Evolutionary conservation across 257 asterid genomes (phyloP).

Genomic region (Gentiana dahurica): DNA sequence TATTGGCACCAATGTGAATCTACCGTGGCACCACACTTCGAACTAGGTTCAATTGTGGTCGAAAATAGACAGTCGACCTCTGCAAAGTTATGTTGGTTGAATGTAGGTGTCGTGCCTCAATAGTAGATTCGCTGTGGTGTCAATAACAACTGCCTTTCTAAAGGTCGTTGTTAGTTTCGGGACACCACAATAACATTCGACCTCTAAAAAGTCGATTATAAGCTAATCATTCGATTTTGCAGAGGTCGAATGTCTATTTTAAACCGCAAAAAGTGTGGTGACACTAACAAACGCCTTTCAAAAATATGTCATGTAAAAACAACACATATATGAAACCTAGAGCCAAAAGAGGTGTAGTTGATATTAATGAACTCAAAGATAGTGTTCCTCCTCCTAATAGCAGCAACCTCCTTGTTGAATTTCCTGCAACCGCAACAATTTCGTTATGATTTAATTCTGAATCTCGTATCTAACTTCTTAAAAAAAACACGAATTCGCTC

Average conservation of each 20-base stretch:
- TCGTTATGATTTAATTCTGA: background rate
- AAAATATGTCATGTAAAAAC: background rate
- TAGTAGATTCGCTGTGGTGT: background rate
- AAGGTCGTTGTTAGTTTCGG: no score
- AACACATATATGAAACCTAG: constrained; percentile 37
- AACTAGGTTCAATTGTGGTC: no score
- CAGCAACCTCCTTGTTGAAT: constrained; percentile 41
- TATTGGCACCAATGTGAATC: background rate
- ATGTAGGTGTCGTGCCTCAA: no score
- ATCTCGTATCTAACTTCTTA: background rate
- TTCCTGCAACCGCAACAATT: constrained; percentile 19
- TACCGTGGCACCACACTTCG: no score
- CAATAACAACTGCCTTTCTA: background rate
- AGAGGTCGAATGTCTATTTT: no score
- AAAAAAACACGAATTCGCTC: no score
- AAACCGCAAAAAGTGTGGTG: no score
- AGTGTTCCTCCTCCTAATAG: constrained; percentile 53
- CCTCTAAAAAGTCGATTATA: no score
- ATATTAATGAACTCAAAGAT: constrained; percentile 24
- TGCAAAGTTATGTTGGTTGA: no score
- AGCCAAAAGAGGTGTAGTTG: constrained; percentile 45
- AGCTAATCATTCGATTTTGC: no score
- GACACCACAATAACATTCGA: no score
- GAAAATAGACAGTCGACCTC: no score
- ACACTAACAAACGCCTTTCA: background rate